phyloP scores from a whole-genome alignment of 2,329 filamentous ascomycete species.

The Ophiostoma sp. region DNA sequence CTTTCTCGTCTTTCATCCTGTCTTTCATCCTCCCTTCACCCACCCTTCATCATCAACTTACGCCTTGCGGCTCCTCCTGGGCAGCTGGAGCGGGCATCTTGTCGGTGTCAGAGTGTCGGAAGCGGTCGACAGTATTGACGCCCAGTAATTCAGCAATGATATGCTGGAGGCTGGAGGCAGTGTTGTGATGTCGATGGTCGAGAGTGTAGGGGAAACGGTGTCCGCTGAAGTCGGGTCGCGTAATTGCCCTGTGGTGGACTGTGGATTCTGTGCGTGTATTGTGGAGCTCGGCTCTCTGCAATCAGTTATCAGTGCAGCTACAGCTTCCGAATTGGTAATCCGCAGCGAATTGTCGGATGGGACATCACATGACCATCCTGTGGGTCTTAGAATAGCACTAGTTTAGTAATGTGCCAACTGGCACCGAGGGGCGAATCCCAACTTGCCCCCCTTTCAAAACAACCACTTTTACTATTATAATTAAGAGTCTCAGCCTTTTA shows the following conservation, averaged over 20 bases:
- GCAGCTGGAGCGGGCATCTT: conserved; percentile 1
- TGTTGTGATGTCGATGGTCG: background rate
- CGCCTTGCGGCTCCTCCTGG: conserved; percentile 15
- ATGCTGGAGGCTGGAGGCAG: background rate
- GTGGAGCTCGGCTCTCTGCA: background rate
- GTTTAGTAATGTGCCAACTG: too few species aligned
- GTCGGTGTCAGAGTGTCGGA: background rate
- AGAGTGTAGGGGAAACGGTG: conserved; percentile 3
- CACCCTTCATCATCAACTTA: background rate
- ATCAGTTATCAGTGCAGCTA: background rate
- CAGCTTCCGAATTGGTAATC: background rate
- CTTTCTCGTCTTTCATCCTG: background rate
- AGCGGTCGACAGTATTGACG: conserved; percentile 1
- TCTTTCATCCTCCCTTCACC: background rate
- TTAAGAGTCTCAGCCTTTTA: too few species aligned
- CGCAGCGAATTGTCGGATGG: too few species aligned
- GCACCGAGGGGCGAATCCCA: too few species aligned
- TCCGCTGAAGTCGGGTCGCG: background rate
- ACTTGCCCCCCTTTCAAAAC: too few species aligned
- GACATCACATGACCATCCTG: too few species aligned
- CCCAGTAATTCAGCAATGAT: background rate
- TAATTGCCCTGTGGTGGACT: conserved; percentile 4
- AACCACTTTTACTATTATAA: too few species aligned
- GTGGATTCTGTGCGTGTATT: background rate
- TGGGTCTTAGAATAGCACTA: too few species aligned